Evolutionary conservation across 2,329 filamentous ascomycete genomes (phyloP).

Genomic region (Cordyceps javanica): DNA sequence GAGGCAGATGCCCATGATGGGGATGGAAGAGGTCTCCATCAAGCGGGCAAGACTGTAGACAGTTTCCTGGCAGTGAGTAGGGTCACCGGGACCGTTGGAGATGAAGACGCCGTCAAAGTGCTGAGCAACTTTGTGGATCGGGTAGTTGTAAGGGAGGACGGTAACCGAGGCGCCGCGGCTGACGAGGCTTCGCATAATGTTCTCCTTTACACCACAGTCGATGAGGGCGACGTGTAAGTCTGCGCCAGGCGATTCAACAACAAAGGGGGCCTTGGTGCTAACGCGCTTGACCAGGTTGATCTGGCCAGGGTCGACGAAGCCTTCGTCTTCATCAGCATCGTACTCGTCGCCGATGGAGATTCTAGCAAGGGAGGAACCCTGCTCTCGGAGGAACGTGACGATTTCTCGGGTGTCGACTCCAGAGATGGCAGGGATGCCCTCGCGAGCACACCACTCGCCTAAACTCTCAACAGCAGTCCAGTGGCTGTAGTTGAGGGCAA

Average conservation of each 20-base stretch:
- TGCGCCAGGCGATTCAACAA: conserved; percentile 78
- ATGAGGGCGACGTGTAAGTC: conserved; percentile 88
- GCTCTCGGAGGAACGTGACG: conserved; percentile 91
- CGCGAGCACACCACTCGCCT: conserved; percentile 88
- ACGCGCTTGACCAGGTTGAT: conserved; percentile 96
- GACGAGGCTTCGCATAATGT: conserved; percentile 93
- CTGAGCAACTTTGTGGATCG: conserved; percentile 95
- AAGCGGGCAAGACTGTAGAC: conserved; percentile 86
- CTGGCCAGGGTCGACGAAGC: conserved; percentile 88
- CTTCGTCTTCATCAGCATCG: conserved; percentile 95
- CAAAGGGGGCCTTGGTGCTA: conserved; percentile 96
- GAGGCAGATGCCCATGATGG: conserved; percentile 96
- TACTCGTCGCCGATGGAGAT: conserved; percentile 97
- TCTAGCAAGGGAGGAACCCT: conserved; percentile 89
- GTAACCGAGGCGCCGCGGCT: conserved; percentile 87
- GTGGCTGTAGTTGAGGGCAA: conserved; percentile 90
- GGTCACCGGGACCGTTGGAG: conserved; percentile 96
- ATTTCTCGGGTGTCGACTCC: conserved; percentile 96
- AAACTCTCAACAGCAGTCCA: conserved; percentile 97
- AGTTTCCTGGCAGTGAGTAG: conserved; percentile 91
- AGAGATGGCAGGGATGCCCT: conserved; percentile 92
- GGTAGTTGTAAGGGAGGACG: conserved; percentile 93
- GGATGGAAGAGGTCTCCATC: conserved; percentile 85
- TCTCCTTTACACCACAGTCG: conserved; percentile 99
- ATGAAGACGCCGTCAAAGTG: conserved; percentile 99